Base-by-base conservation (phyloP, 192 early-diverging fungal species). In the Coemansia sp. region DNA sequence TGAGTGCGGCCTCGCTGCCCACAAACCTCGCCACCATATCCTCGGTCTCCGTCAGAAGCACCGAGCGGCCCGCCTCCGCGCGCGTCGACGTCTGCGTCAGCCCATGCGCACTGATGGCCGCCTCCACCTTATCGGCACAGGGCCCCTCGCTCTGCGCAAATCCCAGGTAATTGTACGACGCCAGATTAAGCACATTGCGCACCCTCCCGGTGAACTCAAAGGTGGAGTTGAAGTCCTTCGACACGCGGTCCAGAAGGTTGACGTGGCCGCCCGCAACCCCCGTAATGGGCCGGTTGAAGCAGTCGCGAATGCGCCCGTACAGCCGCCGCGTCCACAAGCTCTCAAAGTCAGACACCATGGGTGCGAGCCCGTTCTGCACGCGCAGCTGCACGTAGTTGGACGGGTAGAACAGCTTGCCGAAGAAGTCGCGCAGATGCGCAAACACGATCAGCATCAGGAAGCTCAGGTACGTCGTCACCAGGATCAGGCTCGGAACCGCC, bases 101-200 rank as follows among this genome's bases (percentile, higher is more conserved):
- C 27, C 97, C 97, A 73, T 89, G 84, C 66, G 89, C 87, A 17
- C 78, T 70, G 59, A 97, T 84, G 6, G 88, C 77, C 37, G 85
- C 78, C 74, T 98, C 93, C 10, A 98, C 97, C 50, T 89, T 90
- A 69, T 99, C 97, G 1, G 96, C 94, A 65, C 97, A 99, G 8
- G 94, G 94, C 10, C 97, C 97, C 41, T 90, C 78, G 64, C 78
- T 88, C 83, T 98, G 94, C 44, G 94, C 95, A 85, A 99, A 99
- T 3, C 97, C 97, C 61, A 99, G 88, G 73, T 99, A 99, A 76
- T 99, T 99, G 85, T 99, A 99, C 16, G 94, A 96, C 2, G 94
- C 91, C 73, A 99, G 82, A 75, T 99, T 99, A 70, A 99, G 87
- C 37, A 87, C 88, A 70, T 94, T 91, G 57, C 76, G 88, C 53